Conservation (phyloP, 371 early-diverging fungal species). For the Mucor mucedo region DNA sequence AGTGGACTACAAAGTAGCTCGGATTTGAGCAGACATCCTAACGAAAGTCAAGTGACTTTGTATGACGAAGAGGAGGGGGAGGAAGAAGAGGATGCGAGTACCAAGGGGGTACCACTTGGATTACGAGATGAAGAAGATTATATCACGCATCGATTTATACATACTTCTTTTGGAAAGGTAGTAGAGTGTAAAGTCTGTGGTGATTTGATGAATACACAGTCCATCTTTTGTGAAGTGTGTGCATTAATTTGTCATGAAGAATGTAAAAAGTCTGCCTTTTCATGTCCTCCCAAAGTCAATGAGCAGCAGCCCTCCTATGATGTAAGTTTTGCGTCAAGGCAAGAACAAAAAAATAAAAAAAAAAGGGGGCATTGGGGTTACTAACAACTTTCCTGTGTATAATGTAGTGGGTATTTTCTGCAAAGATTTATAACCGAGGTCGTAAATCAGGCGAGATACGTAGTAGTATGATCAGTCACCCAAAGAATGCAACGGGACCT, state of each 20-base stretch:
- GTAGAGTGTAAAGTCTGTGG: constrained; percentile 53
- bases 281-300: constrained; percentile 54
- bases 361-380: too few relatives aligned
- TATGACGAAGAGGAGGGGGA: constrained; percentile 12
- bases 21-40: not conserved
- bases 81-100: constrained; percentile 16
- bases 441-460: constrained; percentile 29
- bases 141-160: constrained; percentile 44
- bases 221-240: constrained; percentile 52
- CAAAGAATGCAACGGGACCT: constrained; percentile 22
- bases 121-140: constrained; percentile 29
- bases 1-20: not conserved
- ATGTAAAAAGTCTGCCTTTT: constrained; percentile 46
- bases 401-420: constrained; percentile 30
- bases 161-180: constrained; percentile 47
- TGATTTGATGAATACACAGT: constrained; percentile 31
- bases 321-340: constrained; percentile 22
- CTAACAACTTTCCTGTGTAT: too few relatives aligned
- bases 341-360: not conserved
- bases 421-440: constrained; percentile 29
- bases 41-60: constrained; percentile 24
- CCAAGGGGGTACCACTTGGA: constrained; percentile 7
- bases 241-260: constrained; percentile 48
- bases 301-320: constrained; percentile 56
- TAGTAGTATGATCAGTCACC: constrained; percentile 6